These are phyloP conservation scores for Metschnikowia dekortorum DNA, from an alignment of 805 yeast genomes.

Conservation along the genomic window DNA sequence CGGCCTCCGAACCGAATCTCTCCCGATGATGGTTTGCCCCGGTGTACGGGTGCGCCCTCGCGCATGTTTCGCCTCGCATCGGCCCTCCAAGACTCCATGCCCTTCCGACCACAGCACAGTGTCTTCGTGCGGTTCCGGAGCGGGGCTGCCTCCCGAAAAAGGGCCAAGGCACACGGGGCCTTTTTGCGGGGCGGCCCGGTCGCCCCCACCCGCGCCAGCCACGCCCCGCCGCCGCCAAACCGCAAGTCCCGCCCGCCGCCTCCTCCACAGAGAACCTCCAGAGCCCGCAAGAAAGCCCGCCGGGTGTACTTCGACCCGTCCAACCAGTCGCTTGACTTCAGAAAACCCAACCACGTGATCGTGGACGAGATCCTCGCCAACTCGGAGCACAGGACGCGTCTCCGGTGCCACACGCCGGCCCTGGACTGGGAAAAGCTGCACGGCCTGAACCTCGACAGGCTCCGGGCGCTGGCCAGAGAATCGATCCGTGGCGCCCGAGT, in stretches of 20 bases:
- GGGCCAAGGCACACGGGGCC: not conserved
- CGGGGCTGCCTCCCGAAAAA: not conserved
- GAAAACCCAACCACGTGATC: slow-evolving; percentile 6
- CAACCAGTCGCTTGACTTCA: slow-evolving; percentile 11
- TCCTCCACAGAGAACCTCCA: not conserved
- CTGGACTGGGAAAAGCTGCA: slow-evolving; percentile 7
- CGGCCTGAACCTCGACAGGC: slow-evolving; percentile 1
- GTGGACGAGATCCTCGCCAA: slow-evolving; percentile 6
- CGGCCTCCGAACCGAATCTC: no score
- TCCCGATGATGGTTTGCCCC: no score
- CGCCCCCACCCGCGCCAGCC: not conserved
- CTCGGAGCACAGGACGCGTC: slow-evolving; percentile 3
- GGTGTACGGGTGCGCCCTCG: no score
- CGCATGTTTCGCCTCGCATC: no score
- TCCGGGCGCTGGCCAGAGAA: not conserved
- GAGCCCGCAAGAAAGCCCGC: not conserved
- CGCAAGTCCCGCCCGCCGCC: not conserved
- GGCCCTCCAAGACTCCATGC: not conserved
- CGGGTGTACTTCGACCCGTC: slow-evolving; percentile 14
- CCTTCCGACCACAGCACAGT: not conserved
- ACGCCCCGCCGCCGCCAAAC: not conserved
- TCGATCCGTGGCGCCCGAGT: slow-evolving; percentile 6
- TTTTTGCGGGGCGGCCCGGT: not conserved
- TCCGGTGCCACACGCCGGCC: slow-evolving; percentile 11
- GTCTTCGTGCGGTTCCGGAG: slow-evolving; percentile 1